Evolutionary conservation across 768 basidiomycete genomes (phyloP).

Genomic region (Kwoniella botswanensis): DNA sequence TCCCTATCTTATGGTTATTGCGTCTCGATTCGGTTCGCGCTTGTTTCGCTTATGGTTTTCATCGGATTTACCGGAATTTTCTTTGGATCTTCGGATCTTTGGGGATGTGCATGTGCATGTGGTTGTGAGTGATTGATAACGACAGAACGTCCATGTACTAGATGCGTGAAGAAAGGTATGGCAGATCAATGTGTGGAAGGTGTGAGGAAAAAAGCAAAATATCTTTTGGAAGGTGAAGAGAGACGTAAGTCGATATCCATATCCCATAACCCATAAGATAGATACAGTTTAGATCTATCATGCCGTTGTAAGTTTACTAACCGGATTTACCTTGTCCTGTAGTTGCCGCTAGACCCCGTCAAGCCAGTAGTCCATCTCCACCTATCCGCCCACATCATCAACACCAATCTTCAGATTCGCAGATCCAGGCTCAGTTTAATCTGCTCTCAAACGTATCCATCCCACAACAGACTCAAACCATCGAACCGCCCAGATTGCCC

Average conservation of each 20-base stretch:
- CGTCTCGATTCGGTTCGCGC: no score
- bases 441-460: conserved; percentile 19
- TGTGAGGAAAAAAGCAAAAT: conserved; percentile 96
- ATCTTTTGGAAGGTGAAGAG: conserved; percentile 91
- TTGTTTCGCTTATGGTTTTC: conserved; percentile 5
- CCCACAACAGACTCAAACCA: conserved; percentile 7
- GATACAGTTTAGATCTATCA: not conserved
- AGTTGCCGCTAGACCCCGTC: conserved; percentile 19
- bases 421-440: conserved; percentile 2
- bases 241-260: conserved; percentile 65
- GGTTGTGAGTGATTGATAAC: no score
- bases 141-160: conserved; percentile 90
- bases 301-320: not conserved
- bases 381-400: not conserved
- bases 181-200: conserved; percentile 89
- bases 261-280: not conserved
- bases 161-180: conserved; percentile 92
- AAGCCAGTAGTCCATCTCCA: conserved; percentile 11
- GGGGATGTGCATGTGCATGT: not conserved
- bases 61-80: conserved; percentile 1
- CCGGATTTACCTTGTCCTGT: not conserved
- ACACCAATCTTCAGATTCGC: conserved; percentile 8
- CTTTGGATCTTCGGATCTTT: conserved; percentile 6
- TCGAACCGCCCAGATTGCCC: conserved; percentile 24
- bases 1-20: not conserved